phyloP scores from a whole-genome alignment of 192 early-diverging fungal genomes.

The Coemansia sp. region DNA sequence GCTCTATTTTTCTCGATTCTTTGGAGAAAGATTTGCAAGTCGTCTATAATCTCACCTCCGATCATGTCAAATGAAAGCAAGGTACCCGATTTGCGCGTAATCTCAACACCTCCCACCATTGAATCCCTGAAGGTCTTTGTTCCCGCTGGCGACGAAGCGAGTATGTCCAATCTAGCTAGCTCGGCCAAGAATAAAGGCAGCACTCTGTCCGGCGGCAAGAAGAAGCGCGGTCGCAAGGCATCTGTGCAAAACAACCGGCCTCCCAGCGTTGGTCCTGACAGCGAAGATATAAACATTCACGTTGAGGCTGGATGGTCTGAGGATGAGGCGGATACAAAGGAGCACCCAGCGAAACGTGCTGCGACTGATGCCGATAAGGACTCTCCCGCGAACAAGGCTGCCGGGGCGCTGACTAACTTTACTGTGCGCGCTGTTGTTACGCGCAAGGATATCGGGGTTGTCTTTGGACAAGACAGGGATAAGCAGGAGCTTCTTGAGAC shows the following conservation, averaged over 20 bases:
- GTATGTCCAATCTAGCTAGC: background rate
- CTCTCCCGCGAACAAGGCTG: conserved; percentile 20
- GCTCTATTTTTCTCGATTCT: conserved; percentile 10
- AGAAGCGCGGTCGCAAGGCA: conserved; percentile 31
- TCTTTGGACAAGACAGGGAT: conserved; percentile 32
- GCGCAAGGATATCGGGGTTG: conserved; percentile 51
- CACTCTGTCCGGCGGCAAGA: conserved; percentile 15
- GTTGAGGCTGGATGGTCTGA: conserved; percentile 55
- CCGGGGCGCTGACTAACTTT: conserved; percentile 36
- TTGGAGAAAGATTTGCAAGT: background rate
- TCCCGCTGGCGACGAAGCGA: background rate
- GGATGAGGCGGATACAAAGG: conserved; percentile 51
- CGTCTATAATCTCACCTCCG: background rate
- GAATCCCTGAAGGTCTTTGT: background rate
- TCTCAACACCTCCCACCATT: conserved; percentile 14
- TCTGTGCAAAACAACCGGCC: conserved; percentile 21
- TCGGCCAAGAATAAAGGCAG: conserved; percentile 9
- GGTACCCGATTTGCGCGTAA: background rate
- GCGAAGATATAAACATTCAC: conserved; percentile 54
- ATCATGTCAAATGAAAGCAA: conserved; percentile 24
- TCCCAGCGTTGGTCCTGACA: conserved; percentile 11
- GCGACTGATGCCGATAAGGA: conserved; percentile 20
- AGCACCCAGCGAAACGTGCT: conserved; percentile 43
- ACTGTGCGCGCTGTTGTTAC: conserved; percentile 53
- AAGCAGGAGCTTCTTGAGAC: conserved; percentile 30